These are phyloP conservation scores for Aristolochia contorta DNA, from an alignment of 164 flowering plant species.

Conservation along the genomic window DNA sequence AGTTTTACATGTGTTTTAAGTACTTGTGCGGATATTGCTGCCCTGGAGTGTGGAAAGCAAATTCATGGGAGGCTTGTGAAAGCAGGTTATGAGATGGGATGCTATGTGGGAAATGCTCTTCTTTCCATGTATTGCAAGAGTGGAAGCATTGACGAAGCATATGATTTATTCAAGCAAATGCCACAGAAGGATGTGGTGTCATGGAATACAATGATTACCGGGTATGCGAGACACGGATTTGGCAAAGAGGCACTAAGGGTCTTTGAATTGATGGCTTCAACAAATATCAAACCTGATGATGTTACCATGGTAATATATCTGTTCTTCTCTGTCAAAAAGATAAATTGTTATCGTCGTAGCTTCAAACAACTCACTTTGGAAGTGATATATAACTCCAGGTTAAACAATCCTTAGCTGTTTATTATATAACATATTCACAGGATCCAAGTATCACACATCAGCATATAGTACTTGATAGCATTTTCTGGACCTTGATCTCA, in stretches of 20 bases:
- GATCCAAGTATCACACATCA: not conserved
- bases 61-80: constrained; percentile 62
- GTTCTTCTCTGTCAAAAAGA: too few species aligned
- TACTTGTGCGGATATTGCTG: constrained; percentile 74
- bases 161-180: constrained; percentile 45
- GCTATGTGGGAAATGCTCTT: constrained; percentile 82
- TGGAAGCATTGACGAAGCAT: constrained; percentile 83
- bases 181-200: constrained; percentile 64
- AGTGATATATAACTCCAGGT: too few species aligned
- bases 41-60: constrained; percentile 75
- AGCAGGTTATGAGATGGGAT: constrained; percentile 66
- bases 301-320: constrained; percentile 55
- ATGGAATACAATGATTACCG: constrained; percentile 85
- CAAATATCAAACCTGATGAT: constrained; percentile 53
- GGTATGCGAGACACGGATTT: constrained; percentile 85
- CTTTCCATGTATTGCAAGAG: constrained; percentile 86
- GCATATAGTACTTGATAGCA: too few species aligned
- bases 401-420: too few species aligned
- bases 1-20: constrained; percentile 58
- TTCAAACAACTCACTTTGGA: too few species aligned
- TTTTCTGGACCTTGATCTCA: too few species aligned
- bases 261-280: constrained; percentile 59
- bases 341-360: too few species aligned
- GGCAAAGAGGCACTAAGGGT: constrained; percentile 56
- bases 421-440: not conserved